Conservation (phyloP, 495 filamentous ascomycete genomes). For the Neurospora sp. region DNA sequence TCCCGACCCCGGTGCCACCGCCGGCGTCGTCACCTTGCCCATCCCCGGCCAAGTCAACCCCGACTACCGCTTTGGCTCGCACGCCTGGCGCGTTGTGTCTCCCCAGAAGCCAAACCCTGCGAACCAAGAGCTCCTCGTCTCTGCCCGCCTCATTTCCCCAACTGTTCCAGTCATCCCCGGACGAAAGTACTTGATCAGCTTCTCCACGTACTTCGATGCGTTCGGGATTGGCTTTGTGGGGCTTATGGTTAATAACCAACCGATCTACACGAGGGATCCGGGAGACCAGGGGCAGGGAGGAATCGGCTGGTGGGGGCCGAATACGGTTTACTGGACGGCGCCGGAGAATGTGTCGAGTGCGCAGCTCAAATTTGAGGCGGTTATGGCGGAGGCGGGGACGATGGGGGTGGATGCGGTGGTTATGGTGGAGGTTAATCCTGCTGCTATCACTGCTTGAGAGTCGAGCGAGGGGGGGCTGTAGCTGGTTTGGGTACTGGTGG, state of each 20-base stretch:
- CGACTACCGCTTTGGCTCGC: background rate
- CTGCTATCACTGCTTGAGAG: background rate
- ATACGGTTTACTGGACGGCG: background rate
- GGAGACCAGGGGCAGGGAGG: background rate
- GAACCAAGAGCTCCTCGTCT: background rate
- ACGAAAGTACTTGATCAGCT: background rate
- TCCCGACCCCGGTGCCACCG: background rate
- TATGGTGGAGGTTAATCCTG: background rate
- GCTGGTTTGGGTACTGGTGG: background rate
- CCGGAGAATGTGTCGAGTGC: background rate
- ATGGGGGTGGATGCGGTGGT: background rate
- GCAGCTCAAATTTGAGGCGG: background rate
- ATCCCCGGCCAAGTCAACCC: background rate
- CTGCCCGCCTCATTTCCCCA: slow-evolving; percentile 1
- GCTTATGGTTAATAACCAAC: slow-evolving; percentile 1
- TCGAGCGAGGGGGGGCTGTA: background rate
- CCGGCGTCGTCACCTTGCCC: background rate
- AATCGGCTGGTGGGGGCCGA: background rate
- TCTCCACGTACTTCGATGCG: background rate
- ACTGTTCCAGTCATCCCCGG: background rate
- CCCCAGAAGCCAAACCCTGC: background rate
- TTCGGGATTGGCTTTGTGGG: slow-evolving; percentile 1
- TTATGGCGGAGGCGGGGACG: background rate
- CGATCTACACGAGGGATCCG: slow-evolving; percentile 4
- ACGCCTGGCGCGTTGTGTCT: background rate